Conservation (phyloP, 768 basidiomycete genomes). For the Macrolepiota fuliginosa region DNA sequence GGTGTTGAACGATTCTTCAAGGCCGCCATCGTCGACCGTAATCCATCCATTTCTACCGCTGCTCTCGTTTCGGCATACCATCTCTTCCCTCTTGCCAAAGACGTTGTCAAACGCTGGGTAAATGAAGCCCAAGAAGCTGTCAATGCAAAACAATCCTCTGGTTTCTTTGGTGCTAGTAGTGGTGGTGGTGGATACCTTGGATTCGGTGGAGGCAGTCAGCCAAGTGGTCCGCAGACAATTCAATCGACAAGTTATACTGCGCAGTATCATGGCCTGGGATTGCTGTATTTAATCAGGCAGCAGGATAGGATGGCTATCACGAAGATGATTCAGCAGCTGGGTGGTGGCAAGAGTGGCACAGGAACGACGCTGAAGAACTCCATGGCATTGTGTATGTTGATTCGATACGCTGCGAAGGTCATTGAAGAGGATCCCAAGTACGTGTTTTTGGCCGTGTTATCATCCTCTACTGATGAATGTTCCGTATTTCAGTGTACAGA, state of each 20-base stretch:
- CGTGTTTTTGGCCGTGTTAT: slow-evolving; percentile 26
- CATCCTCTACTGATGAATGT: slow-evolving; percentile 1
- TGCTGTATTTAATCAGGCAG: slow-evolving; percentile 92
- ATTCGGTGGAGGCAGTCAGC: slow-evolving; percentile 55
- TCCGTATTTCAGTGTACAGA: slow-evolving; percentile 63
- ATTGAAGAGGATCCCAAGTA: slow-evolving; percentile 99
- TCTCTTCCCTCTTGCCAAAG: slow-evolving; percentile 88
- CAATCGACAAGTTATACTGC: slow-evolving; percentile 90
- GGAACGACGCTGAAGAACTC: slow-evolving; percentile 89
- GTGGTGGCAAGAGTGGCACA: slow-evolving; percentile 81
- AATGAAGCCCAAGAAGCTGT: slow-evolving; percentile 98
- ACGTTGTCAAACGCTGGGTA: slow-evolving; percentile 98
- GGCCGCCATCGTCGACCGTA: slow-evolving; percentile 96
- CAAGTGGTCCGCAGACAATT: slow-evolving; percentile 69
- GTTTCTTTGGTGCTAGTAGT: slow-evolving; percentile 56
- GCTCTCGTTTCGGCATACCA: slow-evolving; percentile 98
- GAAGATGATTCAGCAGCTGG: slow-evolving; percentile 98
- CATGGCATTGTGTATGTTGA: slow-evolving; percentile 98
- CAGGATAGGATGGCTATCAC: slow-evolving; percentile 99
- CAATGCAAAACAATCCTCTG: slow-evolving; percentile 76
- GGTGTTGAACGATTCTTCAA: slow-evolving; percentile 99
- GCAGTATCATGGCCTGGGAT: slow-evolving; percentile 94
- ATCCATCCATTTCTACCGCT: slow-evolving; percentile 92
- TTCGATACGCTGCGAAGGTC: slow-evolving; percentile 97
- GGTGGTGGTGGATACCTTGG: slow-evolving; percentile 67